phyloP scores from a whole-genome alignment of 1,284 basidiomycete species.

The Rhodotorula sp. region DNA sequence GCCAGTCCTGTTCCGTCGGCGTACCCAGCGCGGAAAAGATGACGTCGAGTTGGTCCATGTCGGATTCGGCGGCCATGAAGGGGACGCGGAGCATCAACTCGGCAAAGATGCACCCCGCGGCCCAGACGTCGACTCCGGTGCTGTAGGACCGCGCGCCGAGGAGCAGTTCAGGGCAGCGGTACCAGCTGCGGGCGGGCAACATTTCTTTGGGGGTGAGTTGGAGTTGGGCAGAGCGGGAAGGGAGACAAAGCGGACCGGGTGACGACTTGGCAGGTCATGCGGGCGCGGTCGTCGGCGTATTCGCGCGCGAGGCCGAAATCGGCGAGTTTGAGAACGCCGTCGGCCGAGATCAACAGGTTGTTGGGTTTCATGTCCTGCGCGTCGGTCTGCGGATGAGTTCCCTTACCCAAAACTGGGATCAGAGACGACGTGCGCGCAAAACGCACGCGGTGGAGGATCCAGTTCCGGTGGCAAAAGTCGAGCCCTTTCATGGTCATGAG shows the following conservation, averaged over 20 bases:
- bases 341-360: conserved; percentile 89
- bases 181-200: conserved; percentile 67
- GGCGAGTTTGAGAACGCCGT: conserved; percentile 92
- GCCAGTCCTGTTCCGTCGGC: conserved; percentile 96
- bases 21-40: conserved; percentile 93
- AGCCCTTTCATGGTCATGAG: conserved; percentile 95
- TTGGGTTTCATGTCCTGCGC: conserved; percentile 99
- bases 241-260: conserved; percentile 59
- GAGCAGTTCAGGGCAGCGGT: conserved; percentile 89
- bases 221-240: too few species aligned
- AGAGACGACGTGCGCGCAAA: too few species aligned
- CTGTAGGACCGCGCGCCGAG: conserved; percentile 86
- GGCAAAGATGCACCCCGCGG: conserved; percentile 92
- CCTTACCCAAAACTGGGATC: too few species aligned
- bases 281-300: conserved; percentile 85
- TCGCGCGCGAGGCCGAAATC: conserved; percentile 99
- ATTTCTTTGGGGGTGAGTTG: background rate
- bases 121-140: conserved; percentile 88
- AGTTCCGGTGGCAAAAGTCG: conserved; percentile 95
- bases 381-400: background rate
- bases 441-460: conserved; percentile 82
- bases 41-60: conserved; percentile 93
- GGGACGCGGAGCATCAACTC: conserved; percentile 93
- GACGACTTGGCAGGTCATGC: conserved; percentile 98
- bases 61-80: conserved; percentile 87